Base-by-base conservation (phyloP, 768 basidiomycete genomes). In the Phlebiopsis flavidoalba region DNA sequence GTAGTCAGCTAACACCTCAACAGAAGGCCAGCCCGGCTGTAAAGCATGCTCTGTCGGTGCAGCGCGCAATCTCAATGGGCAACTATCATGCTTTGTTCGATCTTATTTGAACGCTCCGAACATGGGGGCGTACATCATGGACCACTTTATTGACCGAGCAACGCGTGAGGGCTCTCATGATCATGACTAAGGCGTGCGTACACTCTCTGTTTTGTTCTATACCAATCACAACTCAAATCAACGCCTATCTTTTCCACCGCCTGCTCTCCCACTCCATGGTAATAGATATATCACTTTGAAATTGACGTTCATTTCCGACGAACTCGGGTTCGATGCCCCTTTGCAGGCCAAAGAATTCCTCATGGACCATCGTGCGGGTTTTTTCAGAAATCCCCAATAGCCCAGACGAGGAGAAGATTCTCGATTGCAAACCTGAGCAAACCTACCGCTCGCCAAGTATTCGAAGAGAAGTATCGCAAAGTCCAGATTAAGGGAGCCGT, bases 101-200 rank as follows among this genome's bases (percentile, higher is more conserved):
- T 58, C 76, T 94, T 98, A 92, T 75, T 67, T 83, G 67, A 79
- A 79, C 57, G 93, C 93, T 48, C 94, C 95, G 26, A 95, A 96
- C 70, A 98, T 98, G 97, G 93, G 94, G 43, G 95, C 85, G 57
- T 98, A 98, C 74, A 94, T 99, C 69, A 97, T 99, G 93, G 97
- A 98, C 75, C 95, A 98, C 73, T 98, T 98, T 73, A 89, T 98
- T 68, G 85, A 87, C 68, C 83, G 97, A 67, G 97, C n/a, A 98
- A 76, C 79, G 97, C 61, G 82, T 89, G 59, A 84, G 85, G 61
- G 95, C 94, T 1, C 72, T 99, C 62, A 84, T 93, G 70, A 85
- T 90, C 65, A 95, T 99, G 77, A 84, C 91, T 33, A 97, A 91
- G 83, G 90, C 92, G 97, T 98, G 67, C 69, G 95, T 83, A 22